Evolutionary conservation across 306 rosid species (phyloP).

Genomic region (Prunus campanulata): DNA sequence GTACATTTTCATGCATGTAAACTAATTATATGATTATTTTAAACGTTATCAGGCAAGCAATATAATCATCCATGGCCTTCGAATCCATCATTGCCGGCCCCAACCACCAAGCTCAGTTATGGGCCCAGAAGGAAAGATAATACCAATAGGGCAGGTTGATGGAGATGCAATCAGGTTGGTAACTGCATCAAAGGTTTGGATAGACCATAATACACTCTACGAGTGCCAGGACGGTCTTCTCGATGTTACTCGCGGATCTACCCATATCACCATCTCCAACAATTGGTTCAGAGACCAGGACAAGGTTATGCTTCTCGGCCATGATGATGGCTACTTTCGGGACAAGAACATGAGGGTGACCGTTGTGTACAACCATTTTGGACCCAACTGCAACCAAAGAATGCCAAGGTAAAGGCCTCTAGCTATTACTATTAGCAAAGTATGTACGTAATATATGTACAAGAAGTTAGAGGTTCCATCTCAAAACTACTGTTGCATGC

Average conservation of each 20-base stretch:
- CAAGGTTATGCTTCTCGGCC: slow-evolving; percentile 49
- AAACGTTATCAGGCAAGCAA: slow-evolving; percentile 20
- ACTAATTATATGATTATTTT: no score
- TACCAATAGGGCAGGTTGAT: slow-evolving; percentile 30
- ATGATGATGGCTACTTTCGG: slow-evolving; percentile 34
- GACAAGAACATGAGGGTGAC: slow-evolving; percentile 46
- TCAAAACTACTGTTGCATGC: no score
- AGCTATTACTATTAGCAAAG: no score
- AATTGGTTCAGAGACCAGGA: slow-evolving; percentile 48
- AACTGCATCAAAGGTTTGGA: slow-evolving; percentile 39
- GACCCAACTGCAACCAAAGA: slow-evolving; percentile 48
- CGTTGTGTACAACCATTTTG: slow-evolving; percentile 41
- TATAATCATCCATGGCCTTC: slow-evolving; percentile 41
- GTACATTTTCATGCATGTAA: no score
- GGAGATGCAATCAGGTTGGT: slow-evolving; percentile 44
- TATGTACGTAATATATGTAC: no score
- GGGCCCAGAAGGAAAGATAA: slow-evolving; percentile 21
- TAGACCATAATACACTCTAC: slow-evolving; percentile 46
- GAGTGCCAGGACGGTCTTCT: slow-evolving; percentile 40
- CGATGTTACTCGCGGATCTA: slow-evolving; percentile 45
- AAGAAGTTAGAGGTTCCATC: no score
- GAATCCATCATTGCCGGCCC: slow-evolving; percentile 40
- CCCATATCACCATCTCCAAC: slow-evolving; percentile 41
- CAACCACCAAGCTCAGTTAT: slow-evolving; percentile 29
- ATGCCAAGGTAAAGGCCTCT: slow-evolving; percentile 36